Percentiles rank a stretch among this genome's conserved stretches.
Conservation (phyloP, 768 basidiomycete genomes). For the Auricularia heimuer region DNA sequence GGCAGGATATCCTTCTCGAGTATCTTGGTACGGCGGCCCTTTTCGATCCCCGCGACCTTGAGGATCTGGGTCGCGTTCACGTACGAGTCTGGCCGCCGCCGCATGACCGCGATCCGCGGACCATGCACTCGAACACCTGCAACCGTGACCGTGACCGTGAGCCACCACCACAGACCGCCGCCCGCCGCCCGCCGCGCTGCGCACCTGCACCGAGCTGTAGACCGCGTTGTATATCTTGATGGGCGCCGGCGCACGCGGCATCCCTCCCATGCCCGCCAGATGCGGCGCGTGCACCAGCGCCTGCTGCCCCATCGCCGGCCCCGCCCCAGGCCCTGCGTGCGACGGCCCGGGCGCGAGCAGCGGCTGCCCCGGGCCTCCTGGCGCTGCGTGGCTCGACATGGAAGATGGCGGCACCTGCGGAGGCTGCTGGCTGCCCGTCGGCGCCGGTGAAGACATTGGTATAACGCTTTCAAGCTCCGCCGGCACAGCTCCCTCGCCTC, state of each 20-base stretch:
- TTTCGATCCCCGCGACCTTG: slow-evolving; percentile 97
- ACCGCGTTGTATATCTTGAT: slow-evolving; percentile 92
- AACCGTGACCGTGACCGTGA: slow-evolving; percentile 8
- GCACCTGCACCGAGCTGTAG: slow-evolving; percentile 80
- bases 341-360: slow-evolving; percentile 18
- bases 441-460: not conserved
- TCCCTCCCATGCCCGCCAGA: not conserved
- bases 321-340: slow-evolving; percentile 12
- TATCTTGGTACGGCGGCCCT: slow-evolving; percentile 92
- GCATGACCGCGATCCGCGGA: slow-evolving; percentile 97
- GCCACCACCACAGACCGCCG: not conserved
- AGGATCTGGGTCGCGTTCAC: slow-evolving; percentile 99
- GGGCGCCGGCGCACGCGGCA: slow-evolving; percentile 25
- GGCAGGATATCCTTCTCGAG: slow-evolving; percentile 93
- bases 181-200: slow-evolving; percentile 1
- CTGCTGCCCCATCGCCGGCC: not conserved
- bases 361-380: slow-evolving; percentile 3
- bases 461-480: too few species aligned
- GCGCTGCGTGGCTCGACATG: slow-evolving; percentile 25
- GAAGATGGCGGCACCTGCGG: slow-evolving; percentile 20
- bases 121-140: slow-evolving; percentile 96
- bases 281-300: too few species aligned
- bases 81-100: slow-evolving; percentile 85
- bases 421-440: slow-evolving; percentile 6
- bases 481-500: not conserved